Conservation (phyloP, 768 basidiomycete genomes). For the Agaricus subrufescens region DNA sequence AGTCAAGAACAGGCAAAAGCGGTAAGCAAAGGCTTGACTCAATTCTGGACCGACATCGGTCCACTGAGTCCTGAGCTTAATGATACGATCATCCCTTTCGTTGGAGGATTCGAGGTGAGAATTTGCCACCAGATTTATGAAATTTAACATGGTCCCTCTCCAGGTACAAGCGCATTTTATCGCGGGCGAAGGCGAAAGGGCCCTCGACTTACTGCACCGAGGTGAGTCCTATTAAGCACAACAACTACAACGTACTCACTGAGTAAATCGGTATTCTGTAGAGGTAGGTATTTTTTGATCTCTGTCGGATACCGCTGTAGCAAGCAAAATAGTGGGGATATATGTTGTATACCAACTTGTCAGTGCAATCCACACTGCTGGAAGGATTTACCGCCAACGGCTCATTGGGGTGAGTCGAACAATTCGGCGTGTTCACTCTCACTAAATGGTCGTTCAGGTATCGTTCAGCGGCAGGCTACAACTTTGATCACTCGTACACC, state of each 20-base stretch:
- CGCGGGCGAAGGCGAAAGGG: constrained; percentile 38
- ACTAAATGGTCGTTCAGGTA: constrained; percentile 24
- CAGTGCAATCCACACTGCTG: constrained; percentile 51
- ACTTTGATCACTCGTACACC: constrained; percentile 52
- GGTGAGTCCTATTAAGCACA: constrained; percentile 12
- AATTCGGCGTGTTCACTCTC: background rate
- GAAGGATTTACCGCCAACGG: constrained; percentile 59
- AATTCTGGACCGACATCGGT: constrained; percentile 46
- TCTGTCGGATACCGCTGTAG: background rate
- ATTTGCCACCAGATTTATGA: background rate
- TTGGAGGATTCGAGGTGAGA: constrained; percentile 44
- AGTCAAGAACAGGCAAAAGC: constrained; percentile 31
- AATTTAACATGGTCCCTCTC: background rate
- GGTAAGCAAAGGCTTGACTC: constrained; percentile 37
- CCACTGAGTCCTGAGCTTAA: constrained; percentile 45
- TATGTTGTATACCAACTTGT: constrained; percentile 50
- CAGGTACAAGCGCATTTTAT: constrained; percentile 49
- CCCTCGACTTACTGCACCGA: constrained; percentile 38
- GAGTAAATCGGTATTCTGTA: background rate
- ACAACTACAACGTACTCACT: background rate
- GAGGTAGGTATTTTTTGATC: background rate
- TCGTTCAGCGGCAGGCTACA: constrained; percentile 48
- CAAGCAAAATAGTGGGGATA: constrained; percentile 41
- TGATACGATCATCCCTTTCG: constrained; percentile 48
- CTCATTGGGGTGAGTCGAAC: constrained; percentile 37